Conservation (phyloP, 805 yeast genomes). For the Candida sanyiensis region DNA sequence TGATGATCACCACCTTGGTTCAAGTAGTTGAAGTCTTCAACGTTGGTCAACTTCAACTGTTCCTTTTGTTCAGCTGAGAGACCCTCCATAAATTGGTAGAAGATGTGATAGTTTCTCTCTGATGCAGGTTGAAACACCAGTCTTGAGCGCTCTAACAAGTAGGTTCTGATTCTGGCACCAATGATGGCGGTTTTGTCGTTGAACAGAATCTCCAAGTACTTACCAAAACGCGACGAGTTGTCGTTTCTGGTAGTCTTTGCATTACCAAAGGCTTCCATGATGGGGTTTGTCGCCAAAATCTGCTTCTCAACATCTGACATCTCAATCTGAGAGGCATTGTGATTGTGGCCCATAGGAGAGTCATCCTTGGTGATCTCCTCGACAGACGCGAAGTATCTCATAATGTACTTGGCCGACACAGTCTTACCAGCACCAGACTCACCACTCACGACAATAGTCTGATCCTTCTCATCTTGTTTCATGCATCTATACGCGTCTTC, state of each 20-base stretch:
- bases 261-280: constrained; percentile 97
- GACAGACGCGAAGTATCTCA: constrained; percentile 96
- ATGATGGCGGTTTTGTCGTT: constrained; percentile 69
- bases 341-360: constrained; percentile 33
- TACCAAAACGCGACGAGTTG: constrained; percentile 96
- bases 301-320: constrained; percentile 91
- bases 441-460: constrained; percentile 94
- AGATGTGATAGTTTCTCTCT: constrained; percentile 95
- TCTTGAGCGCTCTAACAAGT: constrained; percentile 87
- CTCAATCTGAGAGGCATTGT: constrained; percentile 43
- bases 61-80: constrained; percentile 46
- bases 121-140: constrained; percentile 83
- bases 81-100: constrained; percentile 84
- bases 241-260: constrained; percentile 97
- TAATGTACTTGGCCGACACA: constrained; percentile 92
- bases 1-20: constrained; percentile 80
- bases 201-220: constrained; percentile 87
- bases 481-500: constrained; percentile 95
- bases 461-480: constrained; percentile 80
- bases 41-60: constrained; percentile 53
- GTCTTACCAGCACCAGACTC: constrained; percentile 99
- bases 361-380: constrained; percentile 43
- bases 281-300: constrained; percentile 93
- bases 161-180: constrained; percentile 93
- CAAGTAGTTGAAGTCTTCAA: constrained; percentile 71